Base-by-base conservation (phyloP, 345 rosid species). In the Odontarrhena argentea region DNA sequence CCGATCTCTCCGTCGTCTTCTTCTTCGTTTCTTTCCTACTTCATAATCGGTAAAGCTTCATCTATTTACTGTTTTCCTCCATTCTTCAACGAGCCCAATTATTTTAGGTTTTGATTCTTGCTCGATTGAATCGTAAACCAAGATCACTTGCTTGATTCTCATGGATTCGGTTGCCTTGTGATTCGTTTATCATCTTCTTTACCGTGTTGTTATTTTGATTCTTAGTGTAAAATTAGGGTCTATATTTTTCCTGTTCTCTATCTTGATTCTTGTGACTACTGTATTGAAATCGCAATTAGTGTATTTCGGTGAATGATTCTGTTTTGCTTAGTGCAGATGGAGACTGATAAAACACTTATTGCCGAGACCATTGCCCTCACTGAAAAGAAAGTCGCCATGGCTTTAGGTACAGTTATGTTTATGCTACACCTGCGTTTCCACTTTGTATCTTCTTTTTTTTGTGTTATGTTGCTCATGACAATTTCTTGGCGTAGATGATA, bases 381-480 rank as follows among this genome's bases (percentile, higher is more conserved):
- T 15, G 94, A 88, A 32, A 91, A 84, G 92, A 91, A 91, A 69
- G 76, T 91, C 85, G 85, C 78, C 73, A 91, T 91, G 97, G 75
- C 97, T n/a, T 71, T 91, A 66, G 97, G 97, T 91, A 72, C n/a
- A 66, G 25, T 57, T 11, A 26, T 42, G 7, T 34, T 22, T 9
- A 0, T 59, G 57, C 3, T 38, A 47, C 37, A 5, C 30, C 12
- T 13, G 22, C 1, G 22, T 18, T 18, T 18, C 22, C 22, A 18
- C 43, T 1, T 14, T 13, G 3, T 32, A 15, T 34, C 43, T 51
- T 53, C 24, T 32, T 28, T 24, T 24, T 3, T 46, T 55, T 7
- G 1, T 47, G 42, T 18, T 58, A 4, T 15, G 3, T 18, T 59
- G 38, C 26, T 46, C 8, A 54, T 71, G 44, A 60, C 55, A 1